Evolutionary conservation across 2,329 filamentous ascomycete species (phyloP).

Genomic region (Diaporthe sp.): DNA sequence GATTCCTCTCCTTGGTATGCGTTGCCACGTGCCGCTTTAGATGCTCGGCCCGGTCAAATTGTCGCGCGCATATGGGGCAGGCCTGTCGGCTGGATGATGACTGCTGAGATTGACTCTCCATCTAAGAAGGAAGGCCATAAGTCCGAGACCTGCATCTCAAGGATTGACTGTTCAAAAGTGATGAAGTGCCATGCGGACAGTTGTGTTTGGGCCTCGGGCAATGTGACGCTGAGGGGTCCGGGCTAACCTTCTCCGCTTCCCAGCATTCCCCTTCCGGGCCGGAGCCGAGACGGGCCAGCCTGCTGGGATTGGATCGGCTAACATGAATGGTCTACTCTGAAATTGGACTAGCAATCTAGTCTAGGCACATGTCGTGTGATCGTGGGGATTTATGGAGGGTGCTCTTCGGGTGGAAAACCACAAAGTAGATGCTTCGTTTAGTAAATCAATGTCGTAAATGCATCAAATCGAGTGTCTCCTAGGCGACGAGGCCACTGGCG

Average conservation of each 20-base stretch:
- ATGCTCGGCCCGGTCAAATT: conserved; percentile 34
- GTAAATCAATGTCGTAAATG: too few species aligned
- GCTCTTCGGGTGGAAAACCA: too few species aligned
- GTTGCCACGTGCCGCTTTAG: conserved; percentile 34
- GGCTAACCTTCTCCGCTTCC: conserved; percentile 19
- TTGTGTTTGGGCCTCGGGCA: too few species aligned
- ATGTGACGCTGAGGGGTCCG: conserved; percentile 23
- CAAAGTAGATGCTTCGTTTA: too few species aligned
- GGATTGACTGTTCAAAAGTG: neutral
- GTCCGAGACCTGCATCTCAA: neutral
- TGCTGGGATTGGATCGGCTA: neutral
- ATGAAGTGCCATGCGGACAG: neutral
- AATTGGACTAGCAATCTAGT: neutral
- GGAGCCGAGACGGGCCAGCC: too few species aligned
- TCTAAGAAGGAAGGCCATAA: neutral
- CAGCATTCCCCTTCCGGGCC: neutral
- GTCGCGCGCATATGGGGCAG: conserved; percentile 30
- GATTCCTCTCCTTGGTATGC: conserved; percentile 33
- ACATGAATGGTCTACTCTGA: neutral
- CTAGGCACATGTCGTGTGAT: neutral
- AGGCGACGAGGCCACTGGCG: too few species aligned
- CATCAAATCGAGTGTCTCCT: too few species aligned
- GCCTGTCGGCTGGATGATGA: conserved; percentile 12
- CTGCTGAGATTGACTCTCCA: conserved; percentile 28
- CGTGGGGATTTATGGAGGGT: neutral